Conservation (phyloP, 31 red algal species). For the Odonthalia washingtoniensis region DNA sequence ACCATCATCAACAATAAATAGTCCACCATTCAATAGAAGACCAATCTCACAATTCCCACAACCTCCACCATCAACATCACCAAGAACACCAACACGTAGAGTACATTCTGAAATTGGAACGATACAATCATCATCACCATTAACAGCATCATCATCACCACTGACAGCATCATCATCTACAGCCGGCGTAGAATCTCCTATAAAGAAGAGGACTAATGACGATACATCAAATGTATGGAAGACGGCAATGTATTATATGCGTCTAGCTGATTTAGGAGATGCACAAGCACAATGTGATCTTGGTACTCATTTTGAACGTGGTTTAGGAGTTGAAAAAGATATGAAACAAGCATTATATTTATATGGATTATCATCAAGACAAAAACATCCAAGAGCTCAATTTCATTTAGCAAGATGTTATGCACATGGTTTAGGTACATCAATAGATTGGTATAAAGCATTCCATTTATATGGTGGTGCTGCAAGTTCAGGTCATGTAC, state of each 20-base stretch:
- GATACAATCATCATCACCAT: no score
- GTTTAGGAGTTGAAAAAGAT: not conserved
- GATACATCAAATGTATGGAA: not conserved
- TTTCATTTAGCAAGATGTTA: not conserved
- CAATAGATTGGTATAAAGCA: not conserved
- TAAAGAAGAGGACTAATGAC: no score
- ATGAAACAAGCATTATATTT: not conserved
- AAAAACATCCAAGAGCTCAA: not conserved
- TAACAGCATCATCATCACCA: no score
- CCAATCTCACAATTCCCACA: no score
- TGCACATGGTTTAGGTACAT: not conserved
- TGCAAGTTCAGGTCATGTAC: not conserved
- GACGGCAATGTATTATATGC: not conserved
- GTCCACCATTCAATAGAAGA: no score
- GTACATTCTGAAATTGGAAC: no score
- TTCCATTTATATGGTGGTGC: not conserved
- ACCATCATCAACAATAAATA: no score
- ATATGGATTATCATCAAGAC: not conserved
- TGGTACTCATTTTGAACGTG: not conserved
- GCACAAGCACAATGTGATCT: not conserved
- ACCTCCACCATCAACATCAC: no score
- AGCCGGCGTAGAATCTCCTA: no score
- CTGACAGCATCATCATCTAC: no score
- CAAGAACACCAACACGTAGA: no score
- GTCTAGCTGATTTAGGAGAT: not conserved